Percentiles rank a stretch among this genome's conserved stretches.
These are phyloP conservation scores for Helicosporidium sp. DNA, from an alignment of 139 green algal species.

Conservation along the genomic window DNA sequence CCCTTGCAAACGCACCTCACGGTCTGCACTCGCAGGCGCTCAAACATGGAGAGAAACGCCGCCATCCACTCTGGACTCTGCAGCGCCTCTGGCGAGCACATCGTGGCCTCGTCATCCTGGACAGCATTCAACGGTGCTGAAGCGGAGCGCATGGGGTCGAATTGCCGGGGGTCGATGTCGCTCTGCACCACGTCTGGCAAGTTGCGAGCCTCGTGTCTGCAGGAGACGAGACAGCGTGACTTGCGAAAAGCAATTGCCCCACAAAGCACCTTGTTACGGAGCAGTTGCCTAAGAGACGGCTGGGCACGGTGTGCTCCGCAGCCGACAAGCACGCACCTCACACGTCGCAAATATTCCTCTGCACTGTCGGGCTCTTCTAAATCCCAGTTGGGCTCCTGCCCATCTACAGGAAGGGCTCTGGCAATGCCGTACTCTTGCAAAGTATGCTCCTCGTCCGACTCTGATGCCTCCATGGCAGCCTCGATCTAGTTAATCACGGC, in stretches of 20 bases:
- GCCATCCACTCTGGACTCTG: no score
- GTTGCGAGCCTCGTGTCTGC: constrained; percentile 20
- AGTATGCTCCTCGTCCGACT: constrained; percentile 28
- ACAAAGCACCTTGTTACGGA: no score
- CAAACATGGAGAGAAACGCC: no score
- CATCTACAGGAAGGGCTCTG: constrained; percentile 35
- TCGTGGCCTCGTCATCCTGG: no score
- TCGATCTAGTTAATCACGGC: no score
- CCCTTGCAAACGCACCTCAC: no score
- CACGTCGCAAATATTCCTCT: constrained; percentile 34
- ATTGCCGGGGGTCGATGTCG: constrained; percentile 1
- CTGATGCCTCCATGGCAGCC: not conserved
- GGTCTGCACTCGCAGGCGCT: no score
- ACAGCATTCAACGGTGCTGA: no score
- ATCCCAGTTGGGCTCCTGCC: constrained; percentile 32
- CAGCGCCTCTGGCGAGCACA: no score
- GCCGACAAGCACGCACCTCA: constrained; percentile 32
- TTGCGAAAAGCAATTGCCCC: no score
- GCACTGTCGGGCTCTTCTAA: constrained; percentile 18
- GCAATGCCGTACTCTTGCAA: constrained; percentile 40
- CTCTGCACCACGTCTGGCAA: constrained; percentile 18
- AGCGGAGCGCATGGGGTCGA: not conserved
- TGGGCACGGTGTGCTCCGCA: not conserved
- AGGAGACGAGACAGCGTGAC: not conserved
- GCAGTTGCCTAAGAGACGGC: not conserved